Conservation (phyloP, 140 eudicot genomes). For the Flaveria floridana region DNA sequence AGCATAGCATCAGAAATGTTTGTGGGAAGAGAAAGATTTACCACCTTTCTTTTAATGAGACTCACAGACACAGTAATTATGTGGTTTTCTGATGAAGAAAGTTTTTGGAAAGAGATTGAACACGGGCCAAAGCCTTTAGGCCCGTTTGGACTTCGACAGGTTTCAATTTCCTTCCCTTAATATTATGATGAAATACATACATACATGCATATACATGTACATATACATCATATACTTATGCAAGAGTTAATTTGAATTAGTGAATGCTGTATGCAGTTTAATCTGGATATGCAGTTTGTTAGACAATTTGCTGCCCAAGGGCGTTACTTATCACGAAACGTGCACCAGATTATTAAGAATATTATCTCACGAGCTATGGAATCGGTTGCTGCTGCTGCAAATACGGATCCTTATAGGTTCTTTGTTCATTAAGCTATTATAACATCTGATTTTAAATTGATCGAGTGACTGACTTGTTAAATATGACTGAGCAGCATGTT, state of each 20-base stretch:
- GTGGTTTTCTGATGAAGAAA: slow-evolving; percentile 90
- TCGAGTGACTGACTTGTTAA: background rate
- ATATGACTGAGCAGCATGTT: slow-evolving; percentile 47
- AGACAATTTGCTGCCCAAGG: slow-evolving; percentile 88
- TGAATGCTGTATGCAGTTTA: slow-evolving; percentile 59
- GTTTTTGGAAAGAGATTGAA: slow-evolving; percentile 88
- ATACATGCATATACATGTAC: no score
- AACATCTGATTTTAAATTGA: background rate
- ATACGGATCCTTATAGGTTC: slow-evolving; percentile 71
- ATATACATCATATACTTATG: background rate
- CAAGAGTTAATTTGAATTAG: slow-evolving; percentile 8
- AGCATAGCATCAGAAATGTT: slow-evolving; percentile 71
- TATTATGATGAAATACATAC: background rate
- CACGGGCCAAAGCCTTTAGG: slow-evolving; percentile 64
- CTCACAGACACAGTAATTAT: slow-evolving; percentile 84
- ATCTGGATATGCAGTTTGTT: slow-evolving; percentile 90
- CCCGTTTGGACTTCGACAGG: slow-evolving; percentile 90
- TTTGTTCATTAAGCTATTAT: background rate
- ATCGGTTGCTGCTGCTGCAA: slow-evolving; percentile 54
- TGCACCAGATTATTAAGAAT: slow-evolving; percentile 74
- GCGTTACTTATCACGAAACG: slow-evolving; percentile 79
- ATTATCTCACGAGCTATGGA: slow-evolving; percentile 72
- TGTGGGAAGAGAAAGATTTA: slow-evolving; percentile 80
- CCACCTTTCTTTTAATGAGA: slow-evolving; percentile 75
- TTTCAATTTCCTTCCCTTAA: slow-evolving; percentile 22